Conservation (phyloP, 1,139 yeast genomes). For the Suhomyces yuchorum region DNA sequence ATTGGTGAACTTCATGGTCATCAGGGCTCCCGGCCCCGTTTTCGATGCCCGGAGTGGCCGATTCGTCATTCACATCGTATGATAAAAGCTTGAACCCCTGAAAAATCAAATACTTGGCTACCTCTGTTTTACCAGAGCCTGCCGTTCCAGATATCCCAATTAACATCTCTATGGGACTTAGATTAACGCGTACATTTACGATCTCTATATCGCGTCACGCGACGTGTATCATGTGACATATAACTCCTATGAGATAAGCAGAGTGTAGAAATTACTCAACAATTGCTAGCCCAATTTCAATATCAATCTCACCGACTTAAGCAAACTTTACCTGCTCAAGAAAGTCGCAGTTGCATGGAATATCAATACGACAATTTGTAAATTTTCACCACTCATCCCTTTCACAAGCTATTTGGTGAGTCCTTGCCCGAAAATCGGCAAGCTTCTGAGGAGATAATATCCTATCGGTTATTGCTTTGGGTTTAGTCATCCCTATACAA, state of each 20-base stretch:
- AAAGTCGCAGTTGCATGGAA: too few relatives aligned
- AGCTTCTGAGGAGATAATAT: background rate
- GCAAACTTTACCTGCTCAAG: background rate
- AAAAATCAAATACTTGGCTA: constrained; percentile 56
- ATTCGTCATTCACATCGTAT: background rate
- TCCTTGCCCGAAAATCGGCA: background rate
- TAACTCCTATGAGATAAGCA: background rate
- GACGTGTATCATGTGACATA: background rate
- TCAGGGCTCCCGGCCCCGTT: background rate
- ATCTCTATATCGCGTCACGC: background rate
- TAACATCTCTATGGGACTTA: constrained; percentile 48
- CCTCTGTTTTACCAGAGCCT: constrained; percentile 70
- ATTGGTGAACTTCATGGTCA: constrained; percentile 1
- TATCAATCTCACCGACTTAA: background rate
- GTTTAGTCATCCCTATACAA: background rate
- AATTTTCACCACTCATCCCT: background rate
- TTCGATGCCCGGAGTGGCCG: constrained; percentile 10
- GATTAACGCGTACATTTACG: background rate
- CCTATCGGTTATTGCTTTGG: background rate
- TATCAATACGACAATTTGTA: too few relatives aligned
- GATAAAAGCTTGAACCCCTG: constrained; percentile 53
- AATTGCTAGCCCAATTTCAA: background rate
- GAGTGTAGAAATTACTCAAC: background rate
- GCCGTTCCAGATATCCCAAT: constrained; percentile 76
- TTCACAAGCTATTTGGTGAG: background rate